Conservation (phyloP, 345 rosid genomes). For the Dipteronia dyeriana region DNA sequence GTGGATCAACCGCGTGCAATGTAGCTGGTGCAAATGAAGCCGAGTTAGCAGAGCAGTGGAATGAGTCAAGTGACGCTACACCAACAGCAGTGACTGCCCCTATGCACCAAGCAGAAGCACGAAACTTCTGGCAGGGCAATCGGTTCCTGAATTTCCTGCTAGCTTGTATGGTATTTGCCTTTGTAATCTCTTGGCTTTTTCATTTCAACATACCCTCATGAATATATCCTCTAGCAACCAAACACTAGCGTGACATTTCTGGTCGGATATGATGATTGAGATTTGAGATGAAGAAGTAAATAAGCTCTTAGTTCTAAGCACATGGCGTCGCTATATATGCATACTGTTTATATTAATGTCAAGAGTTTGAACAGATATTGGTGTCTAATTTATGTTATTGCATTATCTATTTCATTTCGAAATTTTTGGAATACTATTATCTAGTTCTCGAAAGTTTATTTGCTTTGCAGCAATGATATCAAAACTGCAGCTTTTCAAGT, state of each 20-base stretch:
- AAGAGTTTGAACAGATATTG: slow-evolving; percentile 9
- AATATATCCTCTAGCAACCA: slow-evolving; percentile 4
- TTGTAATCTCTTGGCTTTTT: slow-evolving; percentile 93
- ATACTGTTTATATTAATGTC: slow-evolving; percentile 20
- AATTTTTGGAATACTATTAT: neutral
- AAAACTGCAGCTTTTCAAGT: too few relatives aligned
- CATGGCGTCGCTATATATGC: neutral
- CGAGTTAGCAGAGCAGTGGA: slow-evolving; percentile 47
- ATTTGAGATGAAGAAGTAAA: neutral
- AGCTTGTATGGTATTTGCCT: slow-evolving; percentile 92
- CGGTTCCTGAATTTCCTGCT: slow-evolving; percentile 83
- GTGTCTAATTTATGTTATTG: slow-evolving; percentile 1
- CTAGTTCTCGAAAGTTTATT: neutral
- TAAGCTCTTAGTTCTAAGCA: neutral
- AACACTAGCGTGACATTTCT: neutral
- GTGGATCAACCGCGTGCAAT: slow-evolving; percentile 76
- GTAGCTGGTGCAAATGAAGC: slow-evolving; percentile 55
- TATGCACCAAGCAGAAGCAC: slow-evolving; percentile 35
- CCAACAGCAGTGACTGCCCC: slow-evolving; percentile 33
- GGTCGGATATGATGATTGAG: slow-evolving; percentile 4
- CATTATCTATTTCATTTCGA: neutral
- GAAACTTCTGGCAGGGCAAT: slow-evolving; percentile 82
- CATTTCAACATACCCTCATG: slow-evolving; percentile 80
- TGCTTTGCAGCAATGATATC: neutral
- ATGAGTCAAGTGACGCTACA: slow-evolving; percentile 40